Conservation (phyloP, 164 flowering plant species). For the Nelumbo lutea region DNA sequence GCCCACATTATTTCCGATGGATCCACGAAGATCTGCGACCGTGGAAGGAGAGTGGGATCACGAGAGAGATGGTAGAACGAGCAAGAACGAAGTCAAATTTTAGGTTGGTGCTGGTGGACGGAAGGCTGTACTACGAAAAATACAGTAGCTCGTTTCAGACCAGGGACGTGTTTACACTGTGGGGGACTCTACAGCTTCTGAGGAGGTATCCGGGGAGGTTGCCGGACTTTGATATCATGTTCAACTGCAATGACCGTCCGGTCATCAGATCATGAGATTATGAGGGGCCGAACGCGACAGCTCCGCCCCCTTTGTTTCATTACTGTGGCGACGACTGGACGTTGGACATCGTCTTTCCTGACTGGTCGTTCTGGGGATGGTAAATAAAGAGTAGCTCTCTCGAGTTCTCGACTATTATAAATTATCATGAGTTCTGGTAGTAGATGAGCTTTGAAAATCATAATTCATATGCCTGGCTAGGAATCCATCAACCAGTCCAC, state of each 20-base stretch:
- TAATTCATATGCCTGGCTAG: no score
- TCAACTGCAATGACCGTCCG: constrained; percentile 35
- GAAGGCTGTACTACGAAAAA: constrained; percentile 32
- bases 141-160: constrained; percentile 26
- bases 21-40: constrained; percentile 50
- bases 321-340: constrained; percentile 29
- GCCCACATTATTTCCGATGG: constrained; percentile 54
- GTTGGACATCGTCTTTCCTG: constrained; percentile 44
- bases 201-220: constrained; percentile 38
- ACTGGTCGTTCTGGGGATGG: constrained; percentile 87
- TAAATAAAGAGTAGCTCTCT: constrained; percentile 12
- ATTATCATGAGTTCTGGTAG: no score
- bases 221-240: constrained; percentile 50
- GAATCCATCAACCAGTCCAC: no score
- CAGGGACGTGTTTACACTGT: constrained; percentile 39
- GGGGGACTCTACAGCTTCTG: constrained; percentile 52
- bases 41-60: constrained; percentile 40
- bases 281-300: constrained; percentile 9
- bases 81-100: constrained; percentile 23
- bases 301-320: constrained; percentile 38
- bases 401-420: no score
- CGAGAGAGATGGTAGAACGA: constrained; percentile 35
- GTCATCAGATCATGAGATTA: constrained; percentile 15
- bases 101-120: constrained; percentile 30
- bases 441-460: no score